phyloP scores from a whole-genome alignment of 106 monocot genomes.

The Dactylorhiza incarnata region DNA sequence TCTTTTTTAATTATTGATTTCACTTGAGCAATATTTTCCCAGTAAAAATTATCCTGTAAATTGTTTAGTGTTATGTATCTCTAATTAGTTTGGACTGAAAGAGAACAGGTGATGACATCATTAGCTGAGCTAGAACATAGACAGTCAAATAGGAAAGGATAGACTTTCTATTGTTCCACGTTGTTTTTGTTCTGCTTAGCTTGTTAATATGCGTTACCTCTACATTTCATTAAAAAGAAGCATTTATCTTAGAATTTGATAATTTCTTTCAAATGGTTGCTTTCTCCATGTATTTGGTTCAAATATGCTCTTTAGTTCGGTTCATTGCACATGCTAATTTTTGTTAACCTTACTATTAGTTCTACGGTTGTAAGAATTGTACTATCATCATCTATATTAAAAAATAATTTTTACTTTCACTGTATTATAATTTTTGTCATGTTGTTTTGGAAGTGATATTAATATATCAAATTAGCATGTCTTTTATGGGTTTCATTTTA shows the following conservation, averaged over 20 bases:
- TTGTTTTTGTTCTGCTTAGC: neutral
- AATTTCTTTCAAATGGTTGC: neutral
- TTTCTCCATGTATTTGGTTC: neutral
- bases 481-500: neutral
- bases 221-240: neutral
- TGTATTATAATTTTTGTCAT: neutral
- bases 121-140: neutral
- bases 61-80: neutral
- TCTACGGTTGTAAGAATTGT: neutral
- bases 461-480: constrained; percentile 1
- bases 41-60: neutral
- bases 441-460: neutral
- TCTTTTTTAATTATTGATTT: neutral
- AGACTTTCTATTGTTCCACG: neutral
- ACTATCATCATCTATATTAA: neutral
- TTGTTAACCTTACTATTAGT: neutral
- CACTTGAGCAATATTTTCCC: neutral
- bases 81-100: neutral
- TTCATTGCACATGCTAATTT: neutral
- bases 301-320: neutral
- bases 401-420: neutral
- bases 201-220: neutral
- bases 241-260: neutral
- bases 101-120: neutral
- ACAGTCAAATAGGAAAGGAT: neutral